Evolutionary conservation across 139 green algal species (phyloP).

Genomic region (Picochlorum sp.): DNA sequence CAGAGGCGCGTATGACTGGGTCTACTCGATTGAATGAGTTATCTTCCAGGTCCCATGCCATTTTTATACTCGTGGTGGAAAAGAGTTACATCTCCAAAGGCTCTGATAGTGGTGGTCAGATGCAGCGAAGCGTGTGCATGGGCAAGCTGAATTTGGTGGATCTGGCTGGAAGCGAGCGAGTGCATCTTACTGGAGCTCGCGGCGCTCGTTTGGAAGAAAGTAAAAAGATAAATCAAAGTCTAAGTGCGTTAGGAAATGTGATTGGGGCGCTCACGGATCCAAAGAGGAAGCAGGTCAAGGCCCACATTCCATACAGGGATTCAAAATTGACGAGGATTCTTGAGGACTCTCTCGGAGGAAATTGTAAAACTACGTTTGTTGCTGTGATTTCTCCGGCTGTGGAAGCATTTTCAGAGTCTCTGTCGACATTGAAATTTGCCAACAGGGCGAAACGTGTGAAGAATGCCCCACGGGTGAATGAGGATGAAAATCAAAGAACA

Average conservation of each 20-base stretch:
- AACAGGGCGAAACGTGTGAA: constrained; percentile 91
- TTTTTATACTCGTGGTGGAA: constrained; percentile 95
- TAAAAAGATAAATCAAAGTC: constrained; percentile 94
- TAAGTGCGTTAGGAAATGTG: constrained; percentile 92
- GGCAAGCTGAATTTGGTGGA: constrained; percentile 98
- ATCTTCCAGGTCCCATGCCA: constrained; percentile 70
- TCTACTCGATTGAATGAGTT: constrained; percentile 92
- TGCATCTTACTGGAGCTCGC: constrained; percentile 84
- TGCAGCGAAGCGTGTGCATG: constrained; percentile 46
- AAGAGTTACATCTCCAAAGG: constrained; percentile 45
- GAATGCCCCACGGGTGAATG: constrained; percentile 89
- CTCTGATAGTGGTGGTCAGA: not conserved
- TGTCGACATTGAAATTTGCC: constrained; percentile 87
- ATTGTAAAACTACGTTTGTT: constrained; percentile 92
- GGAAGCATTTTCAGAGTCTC: constrained; percentile 67
- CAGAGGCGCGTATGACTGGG: constrained; percentile 66
- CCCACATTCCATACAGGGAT: constrained; percentile 89
- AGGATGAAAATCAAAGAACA: constrained; percentile 88
- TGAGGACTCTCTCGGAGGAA: constrained; percentile 87
- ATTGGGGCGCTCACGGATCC: constrained; percentile 87
- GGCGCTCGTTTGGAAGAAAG: constrained; percentile 87
- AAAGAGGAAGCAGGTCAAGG: constrained; percentile 21
- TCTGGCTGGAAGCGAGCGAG: constrained; percentile 86
- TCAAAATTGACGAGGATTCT: constrained; percentile 93
- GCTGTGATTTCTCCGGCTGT: constrained; percentile 74